A percentile compares a stretch with the other conserved stretches of the same genome.
Evolutionary conservation across 495 filamentous ascomycete genomes (phyloP).

Genomic region (Aspergillus cristatus): DNA sequence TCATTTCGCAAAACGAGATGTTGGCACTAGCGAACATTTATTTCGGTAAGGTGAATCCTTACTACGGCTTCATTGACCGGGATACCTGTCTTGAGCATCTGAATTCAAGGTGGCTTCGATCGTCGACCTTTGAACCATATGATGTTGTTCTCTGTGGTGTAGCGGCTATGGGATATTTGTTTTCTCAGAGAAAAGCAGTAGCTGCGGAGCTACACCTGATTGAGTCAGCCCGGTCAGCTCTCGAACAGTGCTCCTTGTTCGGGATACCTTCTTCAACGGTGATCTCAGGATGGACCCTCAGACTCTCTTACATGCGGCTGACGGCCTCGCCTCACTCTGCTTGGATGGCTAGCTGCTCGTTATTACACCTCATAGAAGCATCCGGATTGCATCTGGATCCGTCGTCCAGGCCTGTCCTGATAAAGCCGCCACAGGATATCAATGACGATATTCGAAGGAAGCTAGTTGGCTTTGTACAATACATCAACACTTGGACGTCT

Average conservation of each 20-base stretch:
- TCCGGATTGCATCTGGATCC: constrained; percentile 34
- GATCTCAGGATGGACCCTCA: constrained; percentile 36
- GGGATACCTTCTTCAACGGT: constrained; percentile 20
- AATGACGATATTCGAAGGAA: constrained; percentile 26
- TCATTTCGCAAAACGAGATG: constrained; percentile 27
- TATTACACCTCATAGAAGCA: constrained; percentile 45
- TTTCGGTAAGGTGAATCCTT: constrained; percentile 37
- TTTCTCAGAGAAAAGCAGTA: constrained; percentile 20
- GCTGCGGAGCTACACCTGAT: constrained; percentile 28
- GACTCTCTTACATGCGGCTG: constrained; percentile 37
- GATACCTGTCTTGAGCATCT: constrained; percentile 19
- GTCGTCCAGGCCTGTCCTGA: neutral
- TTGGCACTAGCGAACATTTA: constrained; percentile 29
- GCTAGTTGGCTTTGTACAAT: constrained; percentile 33
- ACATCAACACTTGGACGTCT: constrained; percentile 37
- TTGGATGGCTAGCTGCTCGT: constrained; percentile 40
- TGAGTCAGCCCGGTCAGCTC: constrained; percentile 20
- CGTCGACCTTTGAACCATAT: constrained; percentile 12
- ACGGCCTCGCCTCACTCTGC: constrained; percentile 37
- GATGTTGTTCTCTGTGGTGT: constrained; percentile 36
- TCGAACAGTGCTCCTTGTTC: constrained; percentile 20
- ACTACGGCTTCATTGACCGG: constrained; percentile 40
- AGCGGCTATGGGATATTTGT: constrained; percentile 33
- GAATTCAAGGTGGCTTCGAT: constrained; percentile 22
- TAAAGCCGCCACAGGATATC: constrained; percentile 3